Base-by-base conservation (phyloP, 129 eudicot species). In the Chrysanthemum seticuspe region DNA sequence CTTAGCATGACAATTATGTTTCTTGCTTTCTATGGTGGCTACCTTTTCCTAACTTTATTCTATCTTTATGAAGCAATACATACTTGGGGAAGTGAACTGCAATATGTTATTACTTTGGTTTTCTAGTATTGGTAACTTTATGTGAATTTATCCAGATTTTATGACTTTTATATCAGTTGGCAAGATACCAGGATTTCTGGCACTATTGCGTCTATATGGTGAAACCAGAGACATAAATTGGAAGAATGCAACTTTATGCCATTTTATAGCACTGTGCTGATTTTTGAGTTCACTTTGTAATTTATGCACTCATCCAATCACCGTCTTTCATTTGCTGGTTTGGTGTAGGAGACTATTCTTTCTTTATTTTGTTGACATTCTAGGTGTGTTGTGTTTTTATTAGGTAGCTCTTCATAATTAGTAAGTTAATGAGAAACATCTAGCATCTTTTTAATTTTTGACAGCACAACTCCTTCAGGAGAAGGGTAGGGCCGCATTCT, bases 21-120 rank as follows among this genome's bases (percentile, higher is more conserved):
- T 67, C 81, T 73, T 72, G 65, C 85, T 75, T 80, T 84, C 56
- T 29, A 57, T 78, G 73, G 10, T 80, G 72, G 75, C 72, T 62
- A 73, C 81, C 75, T 79, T 80, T 77, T 77, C 74, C 66, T 65
- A 19, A 61, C 67, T 70, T 77, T 78, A 54, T 23, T 62, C 54
- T 44, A 40, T 56, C 82, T 78, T 75, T 75, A 48, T 66, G 47
- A 12, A 56, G 64, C 69, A 62, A 70, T 48, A 31, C 31, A 61
- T 64, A 59, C 72, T 68, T 63, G 65, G 73, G 64, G 77, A 63
- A 72, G 65, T 65, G 83, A 75, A 78, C 13, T 72, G 31, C 68
- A 72, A 71, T 71, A 64, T 65, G 18, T 21, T 44, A 71, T 63
- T 56, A 65, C 4, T 64, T 62, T 23, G 15, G 23, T 51, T 68